Percentiles rank a stretch among this genome's conserved stretches.
These are phyloP conservation scores for Pachysandra terminalis DNA, from an alignment of 164 flowering plant genomes.

Conservation along the genomic window DNA sequence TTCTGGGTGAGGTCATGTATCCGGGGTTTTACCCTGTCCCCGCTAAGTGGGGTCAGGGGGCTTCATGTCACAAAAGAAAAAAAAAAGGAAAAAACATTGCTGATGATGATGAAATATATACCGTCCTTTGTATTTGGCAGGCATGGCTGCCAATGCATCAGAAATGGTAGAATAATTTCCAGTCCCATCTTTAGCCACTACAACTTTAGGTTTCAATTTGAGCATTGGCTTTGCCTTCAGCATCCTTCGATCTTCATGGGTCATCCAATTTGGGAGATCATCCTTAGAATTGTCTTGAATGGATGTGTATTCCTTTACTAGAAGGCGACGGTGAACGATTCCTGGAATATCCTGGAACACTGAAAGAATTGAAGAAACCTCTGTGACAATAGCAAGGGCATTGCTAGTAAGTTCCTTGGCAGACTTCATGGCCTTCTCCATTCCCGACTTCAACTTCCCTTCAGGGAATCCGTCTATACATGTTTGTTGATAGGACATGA, in stretches of 20 bases:
- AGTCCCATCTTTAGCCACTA: constrained; percentile 81
- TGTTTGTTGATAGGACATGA: constrained; percentile 68
- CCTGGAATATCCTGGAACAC: constrained; percentile 18
- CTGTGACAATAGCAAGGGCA: constrained; percentile 40
- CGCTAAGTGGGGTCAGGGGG: too few relatives aligned
- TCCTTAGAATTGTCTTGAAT: constrained; percentile 14
- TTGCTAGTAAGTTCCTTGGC: constrained; percentile 60
- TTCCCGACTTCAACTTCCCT: constrained; percentile 35
- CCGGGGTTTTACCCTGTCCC: too few relatives aligned
- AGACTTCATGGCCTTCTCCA: constrained; percentile 30
- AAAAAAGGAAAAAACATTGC: too few relatives aligned
- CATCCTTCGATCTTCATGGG: constrained; percentile 39
- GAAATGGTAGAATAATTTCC: constrained; percentile 59
- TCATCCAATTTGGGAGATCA: constrained; percentile 50
- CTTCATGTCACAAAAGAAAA: too few relatives aligned
- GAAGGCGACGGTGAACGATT: constrained; percentile 18
- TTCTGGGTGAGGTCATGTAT: too few relatives aligned
- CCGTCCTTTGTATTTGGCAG: constrained; percentile 47
- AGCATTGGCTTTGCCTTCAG: constrained; percentile 20
- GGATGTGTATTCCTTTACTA: background rate
- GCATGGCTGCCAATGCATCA: constrained; percentile 60
- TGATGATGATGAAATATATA: constrained; percentile 23
- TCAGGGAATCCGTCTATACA: constrained; percentile 74
- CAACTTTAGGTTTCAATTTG: constrained; percentile 43
- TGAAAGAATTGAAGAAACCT: constrained; percentile 17